Evolutionary conservation across 2,329 filamentous ascomycete genomes (phyloP).

Genomic region (Hymenoscyphus repandus): DNA sequence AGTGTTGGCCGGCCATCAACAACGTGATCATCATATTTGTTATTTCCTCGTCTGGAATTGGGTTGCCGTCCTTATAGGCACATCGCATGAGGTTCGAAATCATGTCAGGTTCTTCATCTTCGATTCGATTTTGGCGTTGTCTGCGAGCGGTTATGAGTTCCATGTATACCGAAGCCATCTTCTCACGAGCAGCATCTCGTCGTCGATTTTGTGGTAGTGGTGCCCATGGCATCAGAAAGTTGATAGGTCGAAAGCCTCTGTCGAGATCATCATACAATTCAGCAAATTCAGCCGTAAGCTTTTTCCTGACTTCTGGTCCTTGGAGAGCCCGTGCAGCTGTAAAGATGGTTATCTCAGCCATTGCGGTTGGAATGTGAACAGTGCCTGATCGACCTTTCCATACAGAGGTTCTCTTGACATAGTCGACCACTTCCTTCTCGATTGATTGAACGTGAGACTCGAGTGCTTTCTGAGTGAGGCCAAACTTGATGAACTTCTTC

Average conservation of each 20-base stretch:
- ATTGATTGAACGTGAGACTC: conserved; percentile 71
- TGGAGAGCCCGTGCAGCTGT: conserved; percentile 80
- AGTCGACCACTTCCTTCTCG: conserved; percentile 63
- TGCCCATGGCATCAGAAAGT: conserved; percentile 81
- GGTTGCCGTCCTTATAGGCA: conserved; percentile 69
- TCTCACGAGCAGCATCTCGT: conserved; percentile 71
- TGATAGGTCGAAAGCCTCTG: conserved; percentile 80
- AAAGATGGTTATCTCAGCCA: conserved; percentile 83
- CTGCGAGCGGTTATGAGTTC: conserved; percentile 61
- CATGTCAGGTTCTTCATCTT: conserved; percentile 53
- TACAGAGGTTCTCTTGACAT: conserved; percentile 58
- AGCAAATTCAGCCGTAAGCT: conserved; percentile 73
- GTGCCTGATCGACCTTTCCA: conserved; percentile 64
- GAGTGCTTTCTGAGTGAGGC: conserved; percentile 67
- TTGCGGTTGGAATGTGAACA: conserved; percentile 67
- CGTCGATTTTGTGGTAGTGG: conserved; percentile 78
- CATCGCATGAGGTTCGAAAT: conserved; percentile 58
- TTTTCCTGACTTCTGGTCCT: conserved; percentile 71
- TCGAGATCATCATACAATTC: conserved; percentile 80
- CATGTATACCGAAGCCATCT: conserved; percentile 73
- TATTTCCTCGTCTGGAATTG: conserved; percentile 72
- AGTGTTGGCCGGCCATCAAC: conserved; percentile 88
- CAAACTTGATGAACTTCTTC: conserved; percentile 84
- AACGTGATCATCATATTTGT: conserved; percentile 93
- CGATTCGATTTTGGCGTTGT: conserved; percentile 49